Conservation (phyloP, 768 basidiomycete genomes). For the Leccinum disarticulatum region DNA sequence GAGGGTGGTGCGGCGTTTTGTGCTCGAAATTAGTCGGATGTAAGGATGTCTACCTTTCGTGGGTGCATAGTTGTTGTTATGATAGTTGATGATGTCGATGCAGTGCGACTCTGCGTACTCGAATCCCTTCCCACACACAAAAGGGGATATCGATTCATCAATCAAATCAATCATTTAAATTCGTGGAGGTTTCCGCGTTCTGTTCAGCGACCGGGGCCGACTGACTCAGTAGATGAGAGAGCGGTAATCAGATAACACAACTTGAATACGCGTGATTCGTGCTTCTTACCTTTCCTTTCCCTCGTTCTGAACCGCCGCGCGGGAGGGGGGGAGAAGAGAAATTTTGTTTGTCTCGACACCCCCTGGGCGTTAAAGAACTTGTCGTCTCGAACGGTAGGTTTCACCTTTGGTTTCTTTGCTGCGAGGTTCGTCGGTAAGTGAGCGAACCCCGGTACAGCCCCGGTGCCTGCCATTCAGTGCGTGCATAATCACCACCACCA, state of each 20-base stretch:
- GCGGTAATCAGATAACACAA: not conserved
- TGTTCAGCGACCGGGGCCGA: not conserved
- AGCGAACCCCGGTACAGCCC: not conserved
- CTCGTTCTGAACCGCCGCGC: not conserved
- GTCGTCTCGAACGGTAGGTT: not conserved
- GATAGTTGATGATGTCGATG: not conserved
- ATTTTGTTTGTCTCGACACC: no score
- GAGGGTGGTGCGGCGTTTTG: not conserved
- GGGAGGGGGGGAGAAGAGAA: not conserved
- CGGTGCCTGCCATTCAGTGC: not conserved
- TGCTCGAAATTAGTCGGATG: not conserved
- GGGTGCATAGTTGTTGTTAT: not conserved
- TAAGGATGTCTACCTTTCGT: not conserved
- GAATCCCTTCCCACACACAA: not conserved
- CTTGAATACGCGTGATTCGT: not conserved
- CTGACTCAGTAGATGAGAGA: not conserved
- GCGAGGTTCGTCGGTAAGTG: not conserved
- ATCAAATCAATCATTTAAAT: not conserved
- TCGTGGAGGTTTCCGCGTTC: not conserved
- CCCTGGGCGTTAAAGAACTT: not conserved
- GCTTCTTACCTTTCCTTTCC: not conserved
- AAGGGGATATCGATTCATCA: not conserved
- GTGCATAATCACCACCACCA: not conserved
- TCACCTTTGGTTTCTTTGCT: not conserved
- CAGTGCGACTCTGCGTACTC: not conserved